Evolutionary conservation across 2,329 filamentous ascomycete genomes (phyloP).

Genomic region (Phialemonium atrogriseum): DNA sequence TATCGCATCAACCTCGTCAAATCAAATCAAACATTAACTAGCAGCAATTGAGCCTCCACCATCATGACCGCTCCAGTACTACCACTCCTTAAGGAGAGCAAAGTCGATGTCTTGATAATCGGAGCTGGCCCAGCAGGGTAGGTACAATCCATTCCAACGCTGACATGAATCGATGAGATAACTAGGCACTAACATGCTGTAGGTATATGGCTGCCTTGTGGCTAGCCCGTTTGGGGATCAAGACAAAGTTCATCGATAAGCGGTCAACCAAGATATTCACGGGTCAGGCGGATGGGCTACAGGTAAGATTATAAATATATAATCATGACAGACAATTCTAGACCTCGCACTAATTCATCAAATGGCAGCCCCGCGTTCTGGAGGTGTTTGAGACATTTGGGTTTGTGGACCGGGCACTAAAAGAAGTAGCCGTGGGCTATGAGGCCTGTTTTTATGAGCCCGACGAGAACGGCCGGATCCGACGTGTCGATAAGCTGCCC

Average conservation of each 20-base stretch:
- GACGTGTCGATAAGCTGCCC: not conserved
- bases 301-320: not conserved
- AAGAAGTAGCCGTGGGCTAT: not conserved
- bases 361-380: not conserved
- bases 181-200: not conserved
- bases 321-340: not conserved
- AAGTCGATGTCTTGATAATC: slow-evolving; percentile 1
- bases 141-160: not conserved
- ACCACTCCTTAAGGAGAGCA: not conserved
- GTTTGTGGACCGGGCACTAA: not conserved
- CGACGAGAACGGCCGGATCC: not conserved
- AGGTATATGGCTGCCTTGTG: slow-evolving; percentile 1
- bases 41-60: no score
- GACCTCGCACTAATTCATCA: no score
- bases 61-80: not conserved
- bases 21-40: no score
- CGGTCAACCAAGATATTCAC: slow-evolving; percentile 1
- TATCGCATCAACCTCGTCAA: no score
- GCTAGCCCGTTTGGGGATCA: not conserved
- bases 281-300: not conserved
- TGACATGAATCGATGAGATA: no score
- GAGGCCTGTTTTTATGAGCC: slow-evolving; percentile 1
- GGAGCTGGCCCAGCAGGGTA: slow-evolving; percentile 1
- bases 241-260: not conserved
- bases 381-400: not conserved